These are phyloP conservation scores for Ustilago loliicola DNA, from an alignment of 1,284 basidiomycete species.

Conservation along the genomic window DNA sequence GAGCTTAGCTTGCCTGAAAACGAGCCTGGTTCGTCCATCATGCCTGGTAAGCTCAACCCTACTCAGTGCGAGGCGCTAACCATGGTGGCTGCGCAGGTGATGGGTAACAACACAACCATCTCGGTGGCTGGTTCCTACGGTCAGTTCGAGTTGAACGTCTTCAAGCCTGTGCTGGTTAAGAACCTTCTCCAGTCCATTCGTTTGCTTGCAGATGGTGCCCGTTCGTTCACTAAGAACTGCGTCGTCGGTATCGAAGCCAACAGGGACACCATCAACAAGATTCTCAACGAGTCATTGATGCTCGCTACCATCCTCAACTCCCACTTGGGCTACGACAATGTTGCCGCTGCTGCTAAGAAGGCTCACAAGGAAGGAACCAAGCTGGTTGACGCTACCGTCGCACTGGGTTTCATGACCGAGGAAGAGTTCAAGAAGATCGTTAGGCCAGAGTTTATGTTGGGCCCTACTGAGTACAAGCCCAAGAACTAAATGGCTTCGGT, in stretches of 20 bases:
- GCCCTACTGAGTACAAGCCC: conserved; percentile 59
- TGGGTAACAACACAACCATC: conserved; percentile 96
- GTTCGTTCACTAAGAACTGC: conserved; percentile 92
- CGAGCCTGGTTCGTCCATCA: conserved; percentile 98
- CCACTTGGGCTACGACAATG: conserved; percentile 94
- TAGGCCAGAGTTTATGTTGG: conserved; percentile 80
- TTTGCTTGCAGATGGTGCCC: conserved; percentile 86
- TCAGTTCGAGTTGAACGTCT: conserved; percentile 99
- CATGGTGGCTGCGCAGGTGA: conserved; percentile 98
- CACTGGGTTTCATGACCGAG: conserved; percentile 84
- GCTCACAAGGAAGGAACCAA: conserved; percentile 98
- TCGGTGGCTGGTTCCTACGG: conserved; percentile 93
- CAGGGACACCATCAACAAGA: conserved; percentile 87
- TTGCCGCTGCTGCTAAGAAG: conserved; percentile 98
- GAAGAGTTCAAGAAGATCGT: conserved; percentile 97
- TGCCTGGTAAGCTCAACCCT: conserved; percentile 99
- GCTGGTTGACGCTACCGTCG: conserved; percentile 91
- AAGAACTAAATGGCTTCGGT: conserved; percentile 33
- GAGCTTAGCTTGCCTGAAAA: conserved; percentile 96
- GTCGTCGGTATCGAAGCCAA: conserved; percentile 96
- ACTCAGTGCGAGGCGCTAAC: conserved; percentile 98
- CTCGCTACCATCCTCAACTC: conserved; percentile 93
- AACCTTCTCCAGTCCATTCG: conserved; percentile 97
- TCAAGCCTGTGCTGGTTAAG: conserved; percentile 99
- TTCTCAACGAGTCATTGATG: conserved; percentile 91